These are phyloP conservation scores for Fonsecaea nubica DNA, from an alignment of 2,329 filamentous ascomycete species.

Conservation along the genomic window DNA sequence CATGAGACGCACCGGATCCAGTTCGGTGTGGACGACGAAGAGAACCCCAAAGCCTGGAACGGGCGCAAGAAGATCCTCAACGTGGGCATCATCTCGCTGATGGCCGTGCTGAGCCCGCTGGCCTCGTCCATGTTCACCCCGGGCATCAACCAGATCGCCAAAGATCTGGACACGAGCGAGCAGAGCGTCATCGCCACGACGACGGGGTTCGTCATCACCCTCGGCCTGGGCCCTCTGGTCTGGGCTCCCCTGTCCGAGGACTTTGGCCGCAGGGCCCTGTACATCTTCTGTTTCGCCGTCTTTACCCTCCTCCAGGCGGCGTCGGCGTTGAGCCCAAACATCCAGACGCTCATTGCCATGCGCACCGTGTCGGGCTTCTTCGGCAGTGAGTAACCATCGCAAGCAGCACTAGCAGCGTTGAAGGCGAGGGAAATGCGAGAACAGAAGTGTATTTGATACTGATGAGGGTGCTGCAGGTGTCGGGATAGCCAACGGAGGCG, in stretches of 20 bases:
- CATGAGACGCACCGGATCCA: slow-evolving; percentile 33
- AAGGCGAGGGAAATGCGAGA: slow-evolving; percentile 32
- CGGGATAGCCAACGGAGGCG: slow-evolving; percentile 38
- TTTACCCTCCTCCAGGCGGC: slow-evolving; percentile 63
- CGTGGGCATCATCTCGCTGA: slow-evolving; percentile 57
- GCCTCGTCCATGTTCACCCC: slow-evolving; percentile 59
- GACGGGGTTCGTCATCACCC: slow-evolving; percentile 58
- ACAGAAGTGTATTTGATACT: neutral
- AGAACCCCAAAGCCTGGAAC: slow-evolving; percentile 57
- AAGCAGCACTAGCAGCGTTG: too few species aligned
- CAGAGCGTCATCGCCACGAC: slow-evolving; percentile 57
- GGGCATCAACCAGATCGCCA: slow-evolving; percentile 58
- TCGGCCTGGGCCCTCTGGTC: slow-evolving; percentile 69
- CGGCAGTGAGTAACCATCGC: slow-evolving; percentile 45
- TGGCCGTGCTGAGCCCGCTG: slow-evolving; percentile 48
- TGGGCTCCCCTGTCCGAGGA: slow-evolving; percentile 78
- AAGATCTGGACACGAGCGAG: slow-evolving; percentile 51
- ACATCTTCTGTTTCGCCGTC: slow-evolving; percentile 69
- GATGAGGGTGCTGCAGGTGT: slow-evolving; percentile 28
- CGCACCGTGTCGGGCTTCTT: slow-evolving; percentile 58
- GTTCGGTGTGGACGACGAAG: slow-evolving; percentile 49
- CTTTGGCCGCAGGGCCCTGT: slow-evolving; percentile 71
- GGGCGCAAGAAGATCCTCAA: slow-evolving; percentile 55
- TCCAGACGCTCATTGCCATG: slow-evolving; percentile 52
- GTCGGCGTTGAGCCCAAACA: slow-evolving; percentile 56